Base-by-base conservation (phyloP, 2,329 filamentous ascomycete species). In the Trichoderma pleuroti region DNA sequence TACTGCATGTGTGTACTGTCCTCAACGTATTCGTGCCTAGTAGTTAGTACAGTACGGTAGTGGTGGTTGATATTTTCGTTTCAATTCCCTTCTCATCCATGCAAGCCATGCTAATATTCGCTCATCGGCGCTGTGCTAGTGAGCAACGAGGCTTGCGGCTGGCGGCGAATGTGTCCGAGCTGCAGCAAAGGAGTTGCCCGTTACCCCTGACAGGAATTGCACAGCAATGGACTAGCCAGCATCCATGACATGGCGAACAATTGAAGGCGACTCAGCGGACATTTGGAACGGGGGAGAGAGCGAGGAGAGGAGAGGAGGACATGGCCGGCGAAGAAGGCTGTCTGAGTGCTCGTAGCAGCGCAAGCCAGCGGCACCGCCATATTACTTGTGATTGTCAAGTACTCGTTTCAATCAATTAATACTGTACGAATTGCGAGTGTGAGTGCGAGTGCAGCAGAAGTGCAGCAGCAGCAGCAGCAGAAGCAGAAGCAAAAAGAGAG, bases 131-230 rank as follows among this genome's bases (percentile, higher is more conserved):
- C 36, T 60, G 54, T 68, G 65, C 56, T 68, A 68, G 56, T 49
- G 39, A 60, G 42, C 32, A n/a, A 42, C 36, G 65, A 61, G 56
- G 65, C 65, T 68, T 57, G 42, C 56, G 65, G 63, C 63, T 54
- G 46, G 63, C 46, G 34, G 63, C 18, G 54, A 60, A 24, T 42
- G 64, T 59, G 54, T 26, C 34, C 64, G 34, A 57, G 36, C 36
- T 32, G 65, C 65, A 60, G 65, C 54, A 18, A 34, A 28, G 32
- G 65, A 42, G 56, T 21, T 16, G 52, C 9, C 39, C 54, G n/a
- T 49, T 68, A 68, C 65, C 65, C 65, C 65, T 68, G 65, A 34
- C 65, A 68, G 32, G 49, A 39, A 60, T 30, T 42, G 39, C 46
- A 36, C 46, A 24, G 46, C 46, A 52, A 52, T 52, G 46, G 46